Evolutionary conservation across 164 flowering plant species (phyloP).

Genomic region (Kalanchoe fedtschenkoi): DNA sequence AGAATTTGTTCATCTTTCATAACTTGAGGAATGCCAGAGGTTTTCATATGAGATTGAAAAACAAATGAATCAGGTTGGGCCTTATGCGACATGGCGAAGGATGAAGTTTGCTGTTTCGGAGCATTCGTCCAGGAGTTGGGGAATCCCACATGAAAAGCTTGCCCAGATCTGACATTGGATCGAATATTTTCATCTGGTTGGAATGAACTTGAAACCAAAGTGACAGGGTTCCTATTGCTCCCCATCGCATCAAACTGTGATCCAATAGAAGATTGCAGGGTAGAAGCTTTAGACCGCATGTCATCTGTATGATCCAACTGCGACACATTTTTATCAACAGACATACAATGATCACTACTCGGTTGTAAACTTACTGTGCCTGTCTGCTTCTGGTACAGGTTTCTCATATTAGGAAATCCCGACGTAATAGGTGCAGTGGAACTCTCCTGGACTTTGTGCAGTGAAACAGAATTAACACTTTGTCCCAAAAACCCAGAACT

Average conservation of each 20-base stretch:
- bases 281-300: slow-evolving; percentile 18
- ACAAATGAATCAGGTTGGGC: slow-evolving; percentile 20
- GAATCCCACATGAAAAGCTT: slow-evolving; percentile 17
- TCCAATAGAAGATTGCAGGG: slow-evolving; percentile 24
- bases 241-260: not conserved
- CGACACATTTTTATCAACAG: slow-evolving; percentile 26
- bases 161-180: slow-evolving; percentile 27
- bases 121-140: slow-evolving; percentile 37
- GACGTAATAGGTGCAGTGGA: slow-evolving; percentile 22
- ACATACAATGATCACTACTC: slow-evolving; percentile 18
- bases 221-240: not conserved
- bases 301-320: slow-evolving; percentile 17
- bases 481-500: slow-evolving; percentile 22
- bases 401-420: slow-evolving; percentile 22
- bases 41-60: slow-evolving; percentile 20
- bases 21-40: slow-evolving; percentile 25
- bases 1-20: slow-evolving; percentile 10
- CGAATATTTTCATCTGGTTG: not conserved
- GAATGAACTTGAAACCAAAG: not conserved
- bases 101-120: slow-evolving; percentile 25
- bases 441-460: slow-evolving; percentile 19
- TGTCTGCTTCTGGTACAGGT: slow-evolving; percentile 23
- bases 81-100: slow-evolving; percentile 20
- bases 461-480: slow-evolving; percentile 18
- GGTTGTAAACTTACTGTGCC: slow-evolving; percentile 22